Evolutionary conservation across 2,329 filamentous ascomycete species (phyloP).

Genomic region (Pleoardoris graminearum): DNA sequence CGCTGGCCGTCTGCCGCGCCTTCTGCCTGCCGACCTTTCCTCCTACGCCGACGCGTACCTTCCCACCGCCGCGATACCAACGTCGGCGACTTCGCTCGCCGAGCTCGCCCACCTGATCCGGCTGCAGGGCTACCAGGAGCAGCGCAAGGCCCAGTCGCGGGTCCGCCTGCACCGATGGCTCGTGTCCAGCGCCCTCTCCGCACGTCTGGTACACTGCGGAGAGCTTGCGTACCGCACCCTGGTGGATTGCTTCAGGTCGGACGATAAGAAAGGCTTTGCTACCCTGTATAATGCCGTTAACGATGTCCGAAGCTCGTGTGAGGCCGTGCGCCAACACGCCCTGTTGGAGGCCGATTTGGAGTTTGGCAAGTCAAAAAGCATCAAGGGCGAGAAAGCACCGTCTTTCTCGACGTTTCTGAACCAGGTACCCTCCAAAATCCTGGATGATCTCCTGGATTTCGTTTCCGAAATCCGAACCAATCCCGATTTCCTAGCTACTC

Average conservation of each 20-base stretch:
- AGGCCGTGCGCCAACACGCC: conserved; percentile 71
- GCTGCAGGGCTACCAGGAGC: conserved; percentile 78
- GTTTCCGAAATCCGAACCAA: conserved; percentile 82
- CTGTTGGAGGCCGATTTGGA: conserved; percentile 74
- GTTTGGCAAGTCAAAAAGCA: conserved; percentile 45
- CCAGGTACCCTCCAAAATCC: conserved; percentile 74
- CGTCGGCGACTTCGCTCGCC: conserved; percentile 70
- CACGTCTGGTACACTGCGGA: conserved; percentile 73
- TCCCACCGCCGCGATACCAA: conserved; percentile 57
- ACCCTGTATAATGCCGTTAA: conserved; percentile 76
- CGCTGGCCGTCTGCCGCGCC: conserved; percentile 53
- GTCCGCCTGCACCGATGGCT: conserved; percentile 74
- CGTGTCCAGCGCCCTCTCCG: conserved; percentile 73
- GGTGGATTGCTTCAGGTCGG: conserved; percentile 75
- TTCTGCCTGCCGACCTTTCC: conserved; percentile 68
- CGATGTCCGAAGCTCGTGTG: conserved; percentile 76
- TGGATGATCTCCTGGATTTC: conserved; percentile 77
- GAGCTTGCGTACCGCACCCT: conserved; percentile 75
- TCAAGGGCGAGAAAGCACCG: conserved; percentile 50
- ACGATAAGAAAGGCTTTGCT: conserved; percentile 78
- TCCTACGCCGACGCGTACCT: conserved; percentile 66
- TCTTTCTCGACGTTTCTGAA: conserved; percentile 56
- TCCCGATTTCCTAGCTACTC: conserved; percentile 81
- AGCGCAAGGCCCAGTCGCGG: conserved; percentile 73
- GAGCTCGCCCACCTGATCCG: conserved; percentile 79